phyloP scores from a whole-genome alignment of 768 basidiomycete genomes.

The Xanthoconium purpureum region DNA sequence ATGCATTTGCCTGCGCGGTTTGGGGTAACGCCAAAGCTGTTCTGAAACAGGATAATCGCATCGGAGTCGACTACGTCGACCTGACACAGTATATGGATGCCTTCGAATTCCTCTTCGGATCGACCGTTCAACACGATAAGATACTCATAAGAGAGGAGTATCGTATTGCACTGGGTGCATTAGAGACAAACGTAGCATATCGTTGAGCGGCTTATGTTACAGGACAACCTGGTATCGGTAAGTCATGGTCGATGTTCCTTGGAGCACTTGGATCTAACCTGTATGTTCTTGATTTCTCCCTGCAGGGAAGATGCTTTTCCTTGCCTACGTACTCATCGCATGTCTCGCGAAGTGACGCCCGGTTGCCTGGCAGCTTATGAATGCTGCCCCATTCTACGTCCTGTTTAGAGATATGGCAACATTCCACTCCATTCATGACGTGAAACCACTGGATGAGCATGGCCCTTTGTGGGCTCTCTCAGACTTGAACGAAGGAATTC shows the following conservation, averaged over 20 bases:
- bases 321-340: background rate
- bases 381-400: background rate
- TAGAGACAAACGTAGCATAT: background rate
- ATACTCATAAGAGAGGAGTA: conserved; percentile 3
- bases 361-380: background rate
- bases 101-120: background rate
- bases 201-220: background rate
- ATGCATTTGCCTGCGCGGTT: background rate
- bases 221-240: conserved; percentile 6
- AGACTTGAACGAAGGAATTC: background rate
- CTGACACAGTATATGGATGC: background rate
- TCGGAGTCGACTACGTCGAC: background rate
- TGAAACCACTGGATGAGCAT: background rate
- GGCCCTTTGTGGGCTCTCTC: background rate
- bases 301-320: background rate
- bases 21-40: background rate
- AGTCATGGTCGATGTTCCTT: background rate
- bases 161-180: background rate
- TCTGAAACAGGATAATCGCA: background rate
- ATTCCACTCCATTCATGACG: background rate
- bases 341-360: background rate
- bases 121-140: background rate
- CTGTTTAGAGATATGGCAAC: background rate
- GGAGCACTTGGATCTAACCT: background rate
- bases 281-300: background rate